Percentiles rank a stretch among this genome's conserved stretches.
Conservation (phyloP, 345 rosid species). For the Corchorus capsularis region DNA sequence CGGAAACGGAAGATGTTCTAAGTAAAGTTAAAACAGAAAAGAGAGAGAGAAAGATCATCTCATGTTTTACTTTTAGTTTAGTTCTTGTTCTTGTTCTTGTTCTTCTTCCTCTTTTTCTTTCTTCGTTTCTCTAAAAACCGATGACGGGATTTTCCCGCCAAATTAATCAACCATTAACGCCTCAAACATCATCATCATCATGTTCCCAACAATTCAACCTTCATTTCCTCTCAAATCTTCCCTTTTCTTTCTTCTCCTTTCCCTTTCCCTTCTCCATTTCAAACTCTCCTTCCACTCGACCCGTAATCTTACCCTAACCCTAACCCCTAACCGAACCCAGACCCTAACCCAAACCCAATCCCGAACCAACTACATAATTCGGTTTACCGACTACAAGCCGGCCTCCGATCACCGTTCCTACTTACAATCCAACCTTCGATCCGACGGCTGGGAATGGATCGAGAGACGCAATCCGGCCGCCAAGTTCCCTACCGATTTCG, state of each 20-base stretch:
- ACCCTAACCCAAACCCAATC: constrained; percentile 12
- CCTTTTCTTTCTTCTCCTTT: constrained; percentile 29
- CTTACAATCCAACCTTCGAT: constrained; percentile 54
- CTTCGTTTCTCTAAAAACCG: constrained; percentile 10
- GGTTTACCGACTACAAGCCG: constrained; percentile 64
- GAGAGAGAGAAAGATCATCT: no score
- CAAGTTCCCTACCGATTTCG: constrained; percentile 82
- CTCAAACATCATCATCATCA: constrained; percentile 19
- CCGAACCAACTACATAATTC: constrained; percentile 60
- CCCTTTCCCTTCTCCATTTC: constrained; percentile 45
- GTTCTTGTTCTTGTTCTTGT: no score
- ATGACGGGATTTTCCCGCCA: constrained; percentile 40
- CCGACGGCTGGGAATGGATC: constrained; percentile 89
- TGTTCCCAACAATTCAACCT: background rate
- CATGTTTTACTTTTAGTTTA: no score
- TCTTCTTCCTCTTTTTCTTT: background rate
- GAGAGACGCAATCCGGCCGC: constrained; percentile 75
- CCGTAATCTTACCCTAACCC: constrained; percentile 30
- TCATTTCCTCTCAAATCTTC: constrained; percentile 30
- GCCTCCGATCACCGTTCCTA: constrained; percentile 58
- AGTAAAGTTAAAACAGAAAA: background rate
- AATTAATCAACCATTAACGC: constrained; percentile 13
- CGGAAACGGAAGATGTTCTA: background rate
- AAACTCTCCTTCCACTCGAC: constrained; percentile 29
- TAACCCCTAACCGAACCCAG: constrained; percentile 21